Base-by-base conservation (phyloP, 2,329 filamentous ascomycete species). In the Microthyrium microscopicum region DNA sequence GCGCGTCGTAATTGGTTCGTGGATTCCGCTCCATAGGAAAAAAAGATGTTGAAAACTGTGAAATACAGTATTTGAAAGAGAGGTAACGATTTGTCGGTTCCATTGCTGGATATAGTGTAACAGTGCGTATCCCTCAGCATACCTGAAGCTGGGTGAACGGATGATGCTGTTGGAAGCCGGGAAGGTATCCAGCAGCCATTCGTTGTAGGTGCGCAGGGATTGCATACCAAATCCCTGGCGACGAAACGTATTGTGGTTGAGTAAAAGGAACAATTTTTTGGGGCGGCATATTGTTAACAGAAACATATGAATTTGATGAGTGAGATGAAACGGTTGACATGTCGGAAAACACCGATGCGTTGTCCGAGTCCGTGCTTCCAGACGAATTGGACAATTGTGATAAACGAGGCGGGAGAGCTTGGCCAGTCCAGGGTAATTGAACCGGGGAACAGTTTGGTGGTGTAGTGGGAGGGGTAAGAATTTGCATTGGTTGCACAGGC, bases 331-430 rank as follows among this genome's bases (percentile, higher is more conserved):
- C 21, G 6, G 35, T 29, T 5, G 35, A 38, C 5, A 31, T 21
- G 30, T 34, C 45, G 27, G 54, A 57, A 44, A 55, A 57, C 15
- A 56, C 49, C 33, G 53, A 57, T 15, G 50, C 52, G 40, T 48
- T 51, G 40, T 56, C 53, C 12, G 54, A 57, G 37, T 50, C 46
- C 6, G 52, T 52, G 42, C 51, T 53, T 38, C 49, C 53, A 9
- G 51, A 51, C 4, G 51, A 54, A 5, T 36, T 28, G 20, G 36
- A 37, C 13, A 29, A 26, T 13, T 36, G 33, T 6, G 33, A 36
- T 8, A 32, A 20, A n/a, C 18, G 43, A 47, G 3, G 53, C 50
- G 37, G 36, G 22, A 49, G 46, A 39, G n/a, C n/a, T n/a, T n/a
- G n/a, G n/a, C n/a, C n/a, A n/a, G n/a, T n/a, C n/a, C n/a, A n/a